Percentiles rank a stretch among this genome's conserved stretches.
Conservation (phyloP, 2,329 filamentous ascomycete species). For the Colletotrichum siamense region DNA sequence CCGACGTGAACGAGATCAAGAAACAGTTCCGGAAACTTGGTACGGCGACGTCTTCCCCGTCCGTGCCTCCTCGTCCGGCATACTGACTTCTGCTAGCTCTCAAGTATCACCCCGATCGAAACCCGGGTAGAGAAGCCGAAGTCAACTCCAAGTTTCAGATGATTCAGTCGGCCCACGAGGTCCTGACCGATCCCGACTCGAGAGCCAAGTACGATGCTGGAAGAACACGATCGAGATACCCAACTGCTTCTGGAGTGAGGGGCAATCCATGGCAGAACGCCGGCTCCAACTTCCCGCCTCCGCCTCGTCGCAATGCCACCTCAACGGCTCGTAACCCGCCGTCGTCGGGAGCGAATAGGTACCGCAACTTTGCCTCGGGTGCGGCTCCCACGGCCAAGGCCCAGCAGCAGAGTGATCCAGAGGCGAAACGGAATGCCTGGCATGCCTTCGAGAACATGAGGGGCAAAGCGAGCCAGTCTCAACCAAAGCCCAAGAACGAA, state of each 20-base stretch:
- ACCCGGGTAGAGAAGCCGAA: slow-evolving; percentile 81
- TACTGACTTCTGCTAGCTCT: slow-evolving; percentile 61
- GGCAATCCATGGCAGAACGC: slow-evolving; percentile 64
- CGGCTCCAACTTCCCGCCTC: slow-evolving; percentile 54
- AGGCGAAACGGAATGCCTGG: slow-evolving; percentile 46
- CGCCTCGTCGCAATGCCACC: slow-evolving; percentile 47
- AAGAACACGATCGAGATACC: slow-evolving; percentile 43
- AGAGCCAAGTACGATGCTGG: slow-evolving; percentile 60
- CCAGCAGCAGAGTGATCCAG: slow-evolving; percentile 32
- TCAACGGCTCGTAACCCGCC: slow-evolving; percentile 23
- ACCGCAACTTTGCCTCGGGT: slow-evolving; percentile 47
- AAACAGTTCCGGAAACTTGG: slow-evolving; percentile 86
- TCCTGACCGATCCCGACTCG: slow-evolving; percentile 59
- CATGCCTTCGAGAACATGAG: slow-evolving; percentile 49
- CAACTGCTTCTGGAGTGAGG: slow-evolving; percentile 58
- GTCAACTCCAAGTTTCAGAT: slow-evolving; percentile 84
- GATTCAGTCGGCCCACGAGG: slow-evolving; percentile 85
- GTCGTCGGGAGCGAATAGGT: slow-evolving; percentile 50
- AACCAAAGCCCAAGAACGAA: slow-evolving; percentile 29
- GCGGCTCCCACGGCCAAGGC: slow-evolving; percentile 50
- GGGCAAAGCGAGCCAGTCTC: slow-evolving; percentile 36
- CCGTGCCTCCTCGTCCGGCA: not conserved
- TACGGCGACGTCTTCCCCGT: slow-evolving; percentile 33
- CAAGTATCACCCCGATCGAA: slow-evolving; percentile 88
- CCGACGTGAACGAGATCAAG: slow-evolving; percentile 78